Percentiles rank a stretch among this genome's conserved stretches.
phyloP scores from a whole-genome alignment of 176 grass and related monocot genomes.

The Bromus sterilis region DNA sequence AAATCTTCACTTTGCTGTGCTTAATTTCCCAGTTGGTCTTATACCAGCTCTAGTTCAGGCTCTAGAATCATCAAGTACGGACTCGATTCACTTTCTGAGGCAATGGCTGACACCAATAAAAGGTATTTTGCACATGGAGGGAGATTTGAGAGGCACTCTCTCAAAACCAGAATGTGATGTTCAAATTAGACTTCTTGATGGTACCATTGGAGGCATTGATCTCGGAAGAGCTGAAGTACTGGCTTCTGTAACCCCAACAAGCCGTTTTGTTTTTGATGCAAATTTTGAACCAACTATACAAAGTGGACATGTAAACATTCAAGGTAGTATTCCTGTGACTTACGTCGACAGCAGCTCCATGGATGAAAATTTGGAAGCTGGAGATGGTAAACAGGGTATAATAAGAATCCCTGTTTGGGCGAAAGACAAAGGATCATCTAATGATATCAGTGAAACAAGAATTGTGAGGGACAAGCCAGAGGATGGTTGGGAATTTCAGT shows the following conservation, averaged over 20 bases:
- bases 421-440: slow-evolving; percentile 55
- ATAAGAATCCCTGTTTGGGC: slow-evolving; percentile 90
- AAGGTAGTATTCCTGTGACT: slow-evolving; percentile 87
- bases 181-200: slow-evolving; percentile 94
- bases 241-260: slow-evolving; percentile 81
- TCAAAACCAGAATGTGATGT: slow-evolving; percentile 95
- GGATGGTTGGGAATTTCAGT: slow-evolving; percentile 89
- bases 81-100: slow-evolving; percentile 86
- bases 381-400: slow-evolving; percentile 49
- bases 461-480: slow-evolving; percentile 72
- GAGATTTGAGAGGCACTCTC: slow-evolving; percentile 88
- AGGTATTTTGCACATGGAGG: slow-evolving; percentile 99
- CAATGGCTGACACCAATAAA: slow-evolving; percentile 93
- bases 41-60: slow-evolving; percentile 90
- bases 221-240: slow-evolving; percentile 86
- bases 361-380: slow-evolving; percentile 57
- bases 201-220: slow-evolving; percentile 86
- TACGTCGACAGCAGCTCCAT: slow-evolving; percentile 63
- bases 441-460: slow-evolving; percentile 75
- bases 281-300: slow-evolving; percentile 86
- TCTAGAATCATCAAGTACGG: slow-evolving; percentile 86
- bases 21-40: slow-evolving; percentile 93
- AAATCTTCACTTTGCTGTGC: slow-evolving; percentile 99
- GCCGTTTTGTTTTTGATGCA: slow-evolving; percentile 87
- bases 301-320: slow-evolving; percentile 95